These are phyloP conservation scores for Botryotinia calthae DNA, from an alignment of 2,329 filamentous ascomycete species.

Conservation along the genomic window DNA sequence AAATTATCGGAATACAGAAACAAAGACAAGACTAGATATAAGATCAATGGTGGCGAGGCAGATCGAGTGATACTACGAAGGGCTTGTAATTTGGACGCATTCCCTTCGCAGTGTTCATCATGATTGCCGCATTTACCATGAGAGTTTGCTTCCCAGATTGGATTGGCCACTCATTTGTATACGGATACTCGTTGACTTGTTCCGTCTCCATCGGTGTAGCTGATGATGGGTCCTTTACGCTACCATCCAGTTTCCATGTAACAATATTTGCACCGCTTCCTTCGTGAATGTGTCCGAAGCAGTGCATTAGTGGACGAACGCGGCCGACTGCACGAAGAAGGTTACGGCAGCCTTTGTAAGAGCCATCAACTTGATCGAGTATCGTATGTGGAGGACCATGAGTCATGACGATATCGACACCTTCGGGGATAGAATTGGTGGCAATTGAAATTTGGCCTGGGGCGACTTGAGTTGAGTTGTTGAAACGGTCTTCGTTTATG, in stretches of 20 bases:
- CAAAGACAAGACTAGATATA: neutral
- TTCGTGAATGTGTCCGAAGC: constrained; percentile 59
- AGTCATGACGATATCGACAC: constrained; percentile 42
- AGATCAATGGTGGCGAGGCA: constrained; percentile 6
- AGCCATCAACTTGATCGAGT: constrained; percentile 33
- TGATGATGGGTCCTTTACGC: constrained; percentile 38
- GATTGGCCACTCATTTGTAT: constrained; percentile 38
- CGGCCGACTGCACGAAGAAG: constrained; percentile 48
- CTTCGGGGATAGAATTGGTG: constrained; percentile 23
- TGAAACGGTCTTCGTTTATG: constrained; percentile 26
- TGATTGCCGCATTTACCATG: constrained; percentile 59
- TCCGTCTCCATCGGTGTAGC: constrained; percentile 30
- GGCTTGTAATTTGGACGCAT: constrained; percentile 29
- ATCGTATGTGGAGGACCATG: constrained; percentile 41
- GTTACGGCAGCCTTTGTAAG: constrained; percentile 45
- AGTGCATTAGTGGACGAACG: constrained; percentile 49
- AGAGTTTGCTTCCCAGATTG: constrained; percentile 49
- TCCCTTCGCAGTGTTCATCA: constrained; percentile 31
- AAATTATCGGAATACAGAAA: neutral
- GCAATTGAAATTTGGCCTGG: constrained; percentile 20
- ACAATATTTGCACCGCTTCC: constrained; percentile 56
- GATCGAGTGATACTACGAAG: constrained; percentile 29
- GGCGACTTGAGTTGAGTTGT: constrained; percentile 1
- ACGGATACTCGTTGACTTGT: constrained; percentile 43
- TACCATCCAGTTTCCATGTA: constrained; percentile 45